These are phyloP conservation scores for Astrothelium subdiscretum DNA, from an alignment of 495 filamentous ascomycete genomes.

Conservation along the genomic window DNA sequence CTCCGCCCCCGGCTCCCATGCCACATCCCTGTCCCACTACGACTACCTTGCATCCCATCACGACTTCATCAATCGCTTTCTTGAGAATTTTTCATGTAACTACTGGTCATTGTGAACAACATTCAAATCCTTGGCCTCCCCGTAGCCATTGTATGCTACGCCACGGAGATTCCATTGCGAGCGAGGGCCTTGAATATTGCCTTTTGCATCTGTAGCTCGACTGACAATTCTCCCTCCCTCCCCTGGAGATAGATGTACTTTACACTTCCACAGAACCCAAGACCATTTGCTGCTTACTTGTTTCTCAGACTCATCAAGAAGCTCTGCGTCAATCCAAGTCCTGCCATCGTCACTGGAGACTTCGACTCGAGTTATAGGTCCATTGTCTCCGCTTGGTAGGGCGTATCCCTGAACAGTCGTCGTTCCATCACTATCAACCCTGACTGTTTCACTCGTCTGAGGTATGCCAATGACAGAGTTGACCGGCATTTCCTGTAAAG, in stretches of 20 bases:
- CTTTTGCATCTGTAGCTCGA: slow-evolving; percentile 40
- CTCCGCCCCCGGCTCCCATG: too few relatives aligned
- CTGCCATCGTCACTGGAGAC: slow-evolving; percentile 38
- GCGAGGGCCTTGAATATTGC: slow-evolving; percentile 37
- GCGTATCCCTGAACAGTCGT: slow-evolving; percentile 46
- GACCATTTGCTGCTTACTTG: slow-evolving; percentile 32
- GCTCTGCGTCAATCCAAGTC: slow-evolving; percentile 39
- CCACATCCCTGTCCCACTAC: too few relatives aligned
- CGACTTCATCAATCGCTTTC: neutral
- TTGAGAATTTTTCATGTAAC: too few relatives aligned
- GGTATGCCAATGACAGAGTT: slow-evolving; percentile 45
- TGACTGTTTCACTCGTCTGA: slow-evolving; percentile 28
- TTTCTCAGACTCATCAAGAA: slow-evolving; percentile 11
- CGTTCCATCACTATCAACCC: slow-evolving; percentile 25
- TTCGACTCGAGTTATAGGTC: slow-evolving; percentile 43
- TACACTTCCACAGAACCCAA: slow-evolving; percentile 38
- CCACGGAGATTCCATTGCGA: slow-evolving; percentile 48
- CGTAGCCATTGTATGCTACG: slow-evolving; percentile 51
- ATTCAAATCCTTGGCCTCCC: slow-evolving; percentile 36
- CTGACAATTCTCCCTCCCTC: slow-evolving; percentile 35
- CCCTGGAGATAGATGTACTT: slow-evolving; percentile 22
- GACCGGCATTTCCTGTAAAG: slow-evolving; percentile 29
- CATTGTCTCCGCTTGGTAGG: slow-evolving; percentile 39
- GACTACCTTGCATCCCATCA: neutral
- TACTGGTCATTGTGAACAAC: neutral